phyloP scores from a whole-genome alignment of 176 grass and related monocot species.

The Triticum monococcum region DNA sequence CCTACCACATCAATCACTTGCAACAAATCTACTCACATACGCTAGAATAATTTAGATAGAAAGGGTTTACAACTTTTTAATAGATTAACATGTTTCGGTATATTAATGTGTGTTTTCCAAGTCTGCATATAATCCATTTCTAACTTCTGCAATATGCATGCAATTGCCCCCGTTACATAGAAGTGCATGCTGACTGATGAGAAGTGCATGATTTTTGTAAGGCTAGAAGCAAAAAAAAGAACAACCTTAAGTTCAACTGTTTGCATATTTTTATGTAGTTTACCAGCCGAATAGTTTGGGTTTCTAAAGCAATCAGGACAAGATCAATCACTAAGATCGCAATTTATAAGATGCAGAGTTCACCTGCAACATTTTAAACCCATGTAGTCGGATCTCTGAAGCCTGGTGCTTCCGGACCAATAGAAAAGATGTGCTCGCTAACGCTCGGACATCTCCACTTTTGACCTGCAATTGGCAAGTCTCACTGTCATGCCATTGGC shows the following conservation, averaged over 20 bases:
- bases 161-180: background rate
- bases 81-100: constrained; percentile 10
- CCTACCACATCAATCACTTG: background rate
- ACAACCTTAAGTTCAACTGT: background rate
- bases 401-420: constrained; percentile 83
- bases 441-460: constrained; percentile 61
- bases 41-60: constrained; percentile 1
- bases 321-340: constrained; percentile 23
- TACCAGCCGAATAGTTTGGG: background rate
- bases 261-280: background rate
- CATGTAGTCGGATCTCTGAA: constrained; percentile 83
- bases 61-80: background rate
- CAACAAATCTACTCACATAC: background rate
- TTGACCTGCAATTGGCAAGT: constrained; percentile 59
- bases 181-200: constrained; percentile 11
- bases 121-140: background rate
- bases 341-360: constrained; percentile 9
- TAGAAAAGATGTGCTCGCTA: constrained; percentile 79
- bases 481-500: background rate
- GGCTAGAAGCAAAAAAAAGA: background rate
- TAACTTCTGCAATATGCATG: background rate
- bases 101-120: background rate
- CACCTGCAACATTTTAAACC: constrained; percentile 99
- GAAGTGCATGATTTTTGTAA: background rate
- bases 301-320: constrained; percentile 3